Percentiles rank a stretch among this genome's conserved stretches.
phyloP scores from a whole-genome alignment of 441 rosid genomes.

The Francoa sonchifolia region DNA sequence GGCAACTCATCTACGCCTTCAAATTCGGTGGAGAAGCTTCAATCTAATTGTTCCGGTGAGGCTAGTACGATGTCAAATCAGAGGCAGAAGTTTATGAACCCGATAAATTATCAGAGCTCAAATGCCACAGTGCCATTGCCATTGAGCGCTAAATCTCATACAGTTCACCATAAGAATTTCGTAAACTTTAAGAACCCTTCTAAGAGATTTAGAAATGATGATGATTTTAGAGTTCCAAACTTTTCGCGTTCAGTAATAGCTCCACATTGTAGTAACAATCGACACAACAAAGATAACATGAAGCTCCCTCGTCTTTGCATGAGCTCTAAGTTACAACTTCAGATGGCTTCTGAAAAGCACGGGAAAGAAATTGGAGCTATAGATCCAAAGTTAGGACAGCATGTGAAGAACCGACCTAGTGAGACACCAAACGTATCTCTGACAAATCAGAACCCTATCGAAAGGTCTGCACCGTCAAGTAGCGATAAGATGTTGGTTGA shows the following conservation, averaged over 20 bases:
- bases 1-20: conserved; percentile 23
- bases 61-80: conserved; percentile 13
- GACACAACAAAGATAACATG: conserved; percentile 12
- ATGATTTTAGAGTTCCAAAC: conserved; percentile 22
- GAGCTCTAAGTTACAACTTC: conserved; percentile 24
- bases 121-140: conserved; percentile 18
- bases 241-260: conserved; percentile 17
- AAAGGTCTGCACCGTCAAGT: conserved; percentile 13
- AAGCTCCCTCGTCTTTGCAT: conserved; percentile 20
- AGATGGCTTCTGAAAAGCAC: conserved; percentile 15
- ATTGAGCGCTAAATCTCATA: conserved; percentile 18
- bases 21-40: conserved; percentile 22
- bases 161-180: conserved; percentile 20
- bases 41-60: conserved; percentile 18
- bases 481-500: conserved; percentile 16
- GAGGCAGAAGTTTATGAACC: conserved; percentile 12
- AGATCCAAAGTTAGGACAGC: conserved; percentile 16
- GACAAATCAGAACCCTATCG: conserved; percentile 11
- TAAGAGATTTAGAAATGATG: conserved; percentile 26
- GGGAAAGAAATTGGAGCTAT: conserved; percentile 16
- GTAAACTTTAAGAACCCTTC: conserved; percentile 22
- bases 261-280: conserved; percentile 11
- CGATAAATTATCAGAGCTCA: conserved; percentile 14
- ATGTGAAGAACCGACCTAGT: conserved; percentile 10
- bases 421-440: conserved; percentile 14